phyloP scores from a whole-genome alignment of 1,284 basidiomycete genomes.

The Cutaneotrichosporon sp. region DNA sequence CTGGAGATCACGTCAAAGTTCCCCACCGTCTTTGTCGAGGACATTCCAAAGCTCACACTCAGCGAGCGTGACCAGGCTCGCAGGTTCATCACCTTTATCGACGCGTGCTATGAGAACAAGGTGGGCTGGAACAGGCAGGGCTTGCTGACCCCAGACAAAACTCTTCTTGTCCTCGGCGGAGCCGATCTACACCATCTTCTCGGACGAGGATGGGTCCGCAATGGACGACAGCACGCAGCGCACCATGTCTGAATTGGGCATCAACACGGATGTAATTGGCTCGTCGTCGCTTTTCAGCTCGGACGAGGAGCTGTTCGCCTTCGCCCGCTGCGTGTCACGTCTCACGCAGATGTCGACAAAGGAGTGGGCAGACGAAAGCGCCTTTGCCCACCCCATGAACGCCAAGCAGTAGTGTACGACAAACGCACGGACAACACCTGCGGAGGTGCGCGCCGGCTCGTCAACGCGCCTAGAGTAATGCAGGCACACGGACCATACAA shows the following conservation, averaged over 20 bases:
- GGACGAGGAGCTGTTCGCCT: constrained; percentile 91
- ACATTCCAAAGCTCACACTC: constrained; percentile 83
- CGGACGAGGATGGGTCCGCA: constrained; percentile 55
- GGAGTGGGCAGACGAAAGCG: constrained; percentile 23
- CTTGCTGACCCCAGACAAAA: constrained; percentile 56
- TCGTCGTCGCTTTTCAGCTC: constrained; percentile 81
- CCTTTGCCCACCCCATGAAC: constrained; percentile 7
- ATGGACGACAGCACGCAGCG: constrained; percentile 68
- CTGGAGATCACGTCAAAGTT: constrained; percentile 87
- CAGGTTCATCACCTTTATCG: constrained; percentile 95
- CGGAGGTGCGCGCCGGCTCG: no score
- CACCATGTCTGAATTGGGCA: constrained; percentile 55
- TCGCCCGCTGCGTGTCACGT: constrained; percentile 83
- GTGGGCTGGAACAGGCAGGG: constrained; percentile 44
- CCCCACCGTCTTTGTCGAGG: constrained; percentile 77
- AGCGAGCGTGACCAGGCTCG: constrained; percentile 84
- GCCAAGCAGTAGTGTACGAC: neutral
- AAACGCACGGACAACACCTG: no score
- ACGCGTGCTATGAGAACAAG: constrained; percentile 83
- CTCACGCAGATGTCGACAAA: constrained; percentile 72
- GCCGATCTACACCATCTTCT: constrained; percentile 80
- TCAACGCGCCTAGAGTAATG: no score
- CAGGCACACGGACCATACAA: no score
- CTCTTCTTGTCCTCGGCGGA: constrained; percentile 85
- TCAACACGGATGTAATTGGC: constrained; percentile 67